Evolutionary conservation across 1,284 basidiomycete genomes (phyloP).

Genomic region (Xerocomus tenax): DNA sequence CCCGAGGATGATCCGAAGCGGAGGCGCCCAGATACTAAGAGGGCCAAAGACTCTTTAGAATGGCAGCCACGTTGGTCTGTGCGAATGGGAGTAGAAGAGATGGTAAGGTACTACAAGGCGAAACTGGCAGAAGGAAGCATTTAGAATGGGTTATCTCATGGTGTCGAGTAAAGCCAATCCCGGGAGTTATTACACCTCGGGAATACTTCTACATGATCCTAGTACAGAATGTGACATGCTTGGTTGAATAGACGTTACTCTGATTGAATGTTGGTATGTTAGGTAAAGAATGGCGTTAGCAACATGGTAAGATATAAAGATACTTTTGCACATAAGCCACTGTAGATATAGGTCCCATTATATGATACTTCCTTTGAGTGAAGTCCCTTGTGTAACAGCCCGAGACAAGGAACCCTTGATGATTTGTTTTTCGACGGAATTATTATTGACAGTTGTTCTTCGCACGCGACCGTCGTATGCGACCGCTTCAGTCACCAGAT

Average conservation of each 20-base stretch:
- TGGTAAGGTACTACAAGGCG: constrained; percentile 84
- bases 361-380: constrained; percentile 11
- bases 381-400: constrained; percentile 33
- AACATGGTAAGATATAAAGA: constrained; percentile 7
- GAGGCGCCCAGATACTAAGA: constrained; percentile 84
- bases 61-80: constrained; percentile 95
- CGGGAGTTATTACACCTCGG: neutral
- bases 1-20: constrained; percentile 92
- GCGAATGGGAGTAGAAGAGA: constrained; percentile 85
- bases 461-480: constrained; percentile 37
- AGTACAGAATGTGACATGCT: constrained; percentile 15
- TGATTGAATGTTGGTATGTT: constrained; percentile 9
- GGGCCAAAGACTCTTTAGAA: constrained; percentile 75
- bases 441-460: constrained; percentile 34
- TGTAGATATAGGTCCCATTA: constrained; percentile 1
- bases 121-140: constrained; percentile 78
- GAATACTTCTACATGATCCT: constrained; percentile 11
- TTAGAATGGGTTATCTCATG: constrained; percentile 25
- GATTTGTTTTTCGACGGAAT: constrained; percentile 41
- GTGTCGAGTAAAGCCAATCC: neutral
- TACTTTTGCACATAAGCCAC: constrained; percentile 6
- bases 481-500: constrained; percentile 32
- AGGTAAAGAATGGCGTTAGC: neutral
- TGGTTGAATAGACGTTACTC: constrained; percentile 9
- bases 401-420: constrained; percentile 52